Conservation (phyloP, 805 yeast species). For the Barnettozyma vustinii region DNA sequence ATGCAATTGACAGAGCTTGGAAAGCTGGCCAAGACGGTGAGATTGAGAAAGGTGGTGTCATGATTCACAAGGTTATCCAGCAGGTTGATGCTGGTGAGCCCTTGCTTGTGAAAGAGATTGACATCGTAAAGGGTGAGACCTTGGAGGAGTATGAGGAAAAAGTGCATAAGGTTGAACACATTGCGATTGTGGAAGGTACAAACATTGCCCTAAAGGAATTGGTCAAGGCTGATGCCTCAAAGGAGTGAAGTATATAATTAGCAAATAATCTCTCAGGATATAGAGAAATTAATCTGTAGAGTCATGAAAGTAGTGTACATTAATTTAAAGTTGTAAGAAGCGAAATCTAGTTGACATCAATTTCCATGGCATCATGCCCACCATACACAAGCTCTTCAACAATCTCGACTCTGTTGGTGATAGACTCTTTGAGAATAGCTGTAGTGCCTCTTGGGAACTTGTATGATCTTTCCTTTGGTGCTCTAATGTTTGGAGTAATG, state of each 20-base stretch:
- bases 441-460: slow-evolving; percentile 94
- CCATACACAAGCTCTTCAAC: slow-evolving; percentile 43
- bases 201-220: slow-evolving; percentile 43
- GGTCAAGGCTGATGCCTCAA: slow-evolving; percentile 3
- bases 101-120: slow-evolving; percentile 72
- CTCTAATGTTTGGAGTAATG: slow-evolving; percentile 86
- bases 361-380: slow-evolving; percentile 44
- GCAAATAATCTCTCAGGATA: too few species aligned
- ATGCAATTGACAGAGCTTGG: slow-evolving; percentile 96
- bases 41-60: slow-evolving; percentile 76
- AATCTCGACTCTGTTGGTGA: slow-evolving; percentile 61
- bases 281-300: neutral
- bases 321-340: neutral
- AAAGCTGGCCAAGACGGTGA: slow-evolving; percentile 86
- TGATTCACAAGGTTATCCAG: slow-evolving; percentile 95
- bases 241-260: neutral
- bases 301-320: slow-evolving; percentile 4
- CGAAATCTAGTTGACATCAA: slow-evolving; percentile 30
- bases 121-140: slow-evolving; percentile 64
- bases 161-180: slow-evolving; percentile 81
- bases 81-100: slow-evolving; percentile 96
- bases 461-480: slow-evolving; percentile 74
- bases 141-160: slow-evolving; percentile 75
- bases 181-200: slow-evolving; percentile 92
- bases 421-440: slow-evolving; percentile 65